These are phyloP conservation scores for Thymus mandschuricus DNA, from an alignment of 257 asterid genomes.

Conservation along the genomic window DNA sequence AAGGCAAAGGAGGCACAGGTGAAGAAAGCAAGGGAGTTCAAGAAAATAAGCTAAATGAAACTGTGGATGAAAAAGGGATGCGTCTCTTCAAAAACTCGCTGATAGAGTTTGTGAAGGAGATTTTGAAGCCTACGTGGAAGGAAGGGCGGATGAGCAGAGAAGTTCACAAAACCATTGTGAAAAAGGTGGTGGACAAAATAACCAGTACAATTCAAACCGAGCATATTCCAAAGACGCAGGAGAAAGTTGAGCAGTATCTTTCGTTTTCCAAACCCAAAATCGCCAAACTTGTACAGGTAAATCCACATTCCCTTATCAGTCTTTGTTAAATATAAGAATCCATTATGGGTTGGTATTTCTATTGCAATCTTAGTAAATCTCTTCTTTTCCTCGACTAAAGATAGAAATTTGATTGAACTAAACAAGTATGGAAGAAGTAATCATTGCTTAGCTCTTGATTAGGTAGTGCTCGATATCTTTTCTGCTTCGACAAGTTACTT, in stretches of 20 bases:
- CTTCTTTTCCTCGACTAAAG: neutral
- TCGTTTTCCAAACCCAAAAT: slow-evolving; percentile 73
- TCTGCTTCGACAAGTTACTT: neutral
- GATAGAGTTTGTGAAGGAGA: slow-evolving; percentile 83
- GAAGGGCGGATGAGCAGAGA: slow-evolving; percentile 95
- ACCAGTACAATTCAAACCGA: slow-evolving; percentile 65
- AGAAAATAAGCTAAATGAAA: slow-evolving; percentile 47
- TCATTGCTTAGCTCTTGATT: neutral
- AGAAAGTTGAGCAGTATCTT: slow-evolving; percentile 77
- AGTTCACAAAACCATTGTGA: slow-evolving; percentile 86
- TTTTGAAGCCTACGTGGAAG: slow-evolving; percentile 90
- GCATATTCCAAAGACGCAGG: slow-evolving; percentile 81
- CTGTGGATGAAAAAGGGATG: slow-evolving; percentile 60
- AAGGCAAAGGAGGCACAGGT: slow-evolving; percentile 30
- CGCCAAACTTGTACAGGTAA: slow-evolving; percentile 89
- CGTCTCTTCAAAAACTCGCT: slow-evolving; percentile 86
- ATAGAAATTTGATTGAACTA: neutral
- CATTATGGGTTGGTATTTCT: slow-evolving; percentile 3
- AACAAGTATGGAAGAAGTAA: neutral
- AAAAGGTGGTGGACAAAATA: slow-evolving; percentile 95
- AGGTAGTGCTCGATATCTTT: neutral
- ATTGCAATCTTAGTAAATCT: neutral
- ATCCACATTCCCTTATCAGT: slow-evolving; percentile 11
- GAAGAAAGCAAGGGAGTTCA: slow-evolving; percentile 41
- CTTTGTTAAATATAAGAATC: neutral